Percentiles rank a stretch among this genome's conserved stretches.
Conservation (phyloP, 2,329 filamentous ascomycete genomes). For the Paraconiothyrium brasiliense region DNA sequence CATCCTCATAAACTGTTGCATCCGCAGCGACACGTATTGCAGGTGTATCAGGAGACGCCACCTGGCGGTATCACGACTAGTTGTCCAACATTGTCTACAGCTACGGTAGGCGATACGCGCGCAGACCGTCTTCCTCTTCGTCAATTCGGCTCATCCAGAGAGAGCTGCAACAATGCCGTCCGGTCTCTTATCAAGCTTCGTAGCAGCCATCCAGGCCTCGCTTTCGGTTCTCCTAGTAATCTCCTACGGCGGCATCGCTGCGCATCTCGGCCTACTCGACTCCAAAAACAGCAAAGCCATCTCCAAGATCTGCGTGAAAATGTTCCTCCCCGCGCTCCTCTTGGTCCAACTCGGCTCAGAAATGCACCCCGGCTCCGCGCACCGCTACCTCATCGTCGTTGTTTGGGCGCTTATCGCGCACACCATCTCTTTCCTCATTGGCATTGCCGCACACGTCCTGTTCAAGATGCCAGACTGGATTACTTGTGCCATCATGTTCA, state of each 20-base stretch:
- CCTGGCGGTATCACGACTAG: neutral
- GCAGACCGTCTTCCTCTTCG: neutral
- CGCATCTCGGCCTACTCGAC: slow-evolving; percentile 58
- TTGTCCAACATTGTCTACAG: neutral
- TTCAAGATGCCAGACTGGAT: slow-evolving; percentile 63
- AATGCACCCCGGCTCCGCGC: slow-evolving; percentile 56
- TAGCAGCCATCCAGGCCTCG: slow-evolving; percentile 64
- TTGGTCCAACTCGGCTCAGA: slow-evolving; percentile 63
- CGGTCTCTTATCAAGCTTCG: slow-evolving; percentile 51
- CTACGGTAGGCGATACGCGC: no score
- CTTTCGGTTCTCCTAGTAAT: slow-evolving; percentile 64
- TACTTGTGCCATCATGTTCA: slow-evolving; percentile 64
- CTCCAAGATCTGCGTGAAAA: slow-evolving; percentile 60
- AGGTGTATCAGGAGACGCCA: neutral
- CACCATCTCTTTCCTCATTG: slow-evolving; percentile 58
- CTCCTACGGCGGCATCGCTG: slow-evolving; percentile 59
- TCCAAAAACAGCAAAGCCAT: slow-evolving; percentile 61
- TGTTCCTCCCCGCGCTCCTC: slow-evolving; percentile 63
- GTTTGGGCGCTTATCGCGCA: slow-evolving; percentile 63
- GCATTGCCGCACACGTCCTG: slow-evolving; percentile 51
- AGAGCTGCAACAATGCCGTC: slow-evolving; percentile 17
- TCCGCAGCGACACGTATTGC: neutral
- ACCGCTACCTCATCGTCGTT: slow-evolving; percentile 59
- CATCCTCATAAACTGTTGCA: neutral
- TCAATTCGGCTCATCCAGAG: neutral